Evolutionary conservation across 306 rosid genomes (phyloP).

Genomic region (Trifolium repens): DNA sequence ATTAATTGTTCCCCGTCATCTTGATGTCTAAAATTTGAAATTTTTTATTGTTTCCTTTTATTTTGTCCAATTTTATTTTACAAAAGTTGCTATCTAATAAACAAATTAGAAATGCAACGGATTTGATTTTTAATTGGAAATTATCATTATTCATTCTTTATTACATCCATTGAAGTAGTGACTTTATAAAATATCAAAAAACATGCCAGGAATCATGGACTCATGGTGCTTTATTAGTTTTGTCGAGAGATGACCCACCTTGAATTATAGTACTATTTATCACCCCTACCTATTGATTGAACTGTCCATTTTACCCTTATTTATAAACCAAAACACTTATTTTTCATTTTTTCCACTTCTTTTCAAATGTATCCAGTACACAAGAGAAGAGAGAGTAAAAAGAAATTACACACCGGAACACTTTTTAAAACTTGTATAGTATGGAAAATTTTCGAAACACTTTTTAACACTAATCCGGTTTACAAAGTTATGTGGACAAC

Average conservation of each 20-base stretch:
- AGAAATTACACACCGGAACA: no score
- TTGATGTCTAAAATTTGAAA: constrained; percentile 39
- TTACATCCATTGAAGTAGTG: constrained; percentile 21
- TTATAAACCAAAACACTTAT: no score
- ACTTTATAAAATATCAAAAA: constrained; percentile 16
- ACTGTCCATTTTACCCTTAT: no score
- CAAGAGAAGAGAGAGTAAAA: no score
- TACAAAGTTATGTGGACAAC: no score
- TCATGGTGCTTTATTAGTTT: constrained; percentile 1
- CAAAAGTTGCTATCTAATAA: constrained; percentile 37
- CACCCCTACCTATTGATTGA: no score
- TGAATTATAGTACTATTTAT: no score
- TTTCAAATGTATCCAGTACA: no score
- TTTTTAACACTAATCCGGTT: no score
- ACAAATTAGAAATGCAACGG: constrained; percentile 26
- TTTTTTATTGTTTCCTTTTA: not conserved
- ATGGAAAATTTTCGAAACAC: no score
- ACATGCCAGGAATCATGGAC: constrained; percentile 43
- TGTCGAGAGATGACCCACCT: not conserved
- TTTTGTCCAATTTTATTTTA: constrained; percentile 35
- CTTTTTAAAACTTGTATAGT: no score
- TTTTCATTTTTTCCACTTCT: no score
- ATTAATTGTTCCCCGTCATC: constrained; percentile 57
- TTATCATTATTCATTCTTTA: constrained; percentile 48
- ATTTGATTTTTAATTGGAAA: constrained; percentile 36